Evolutionary conservation across 2,329 filamentous ascomycete species (phyloP).

Genomic region (Aspergillus clavatus): DNA sequence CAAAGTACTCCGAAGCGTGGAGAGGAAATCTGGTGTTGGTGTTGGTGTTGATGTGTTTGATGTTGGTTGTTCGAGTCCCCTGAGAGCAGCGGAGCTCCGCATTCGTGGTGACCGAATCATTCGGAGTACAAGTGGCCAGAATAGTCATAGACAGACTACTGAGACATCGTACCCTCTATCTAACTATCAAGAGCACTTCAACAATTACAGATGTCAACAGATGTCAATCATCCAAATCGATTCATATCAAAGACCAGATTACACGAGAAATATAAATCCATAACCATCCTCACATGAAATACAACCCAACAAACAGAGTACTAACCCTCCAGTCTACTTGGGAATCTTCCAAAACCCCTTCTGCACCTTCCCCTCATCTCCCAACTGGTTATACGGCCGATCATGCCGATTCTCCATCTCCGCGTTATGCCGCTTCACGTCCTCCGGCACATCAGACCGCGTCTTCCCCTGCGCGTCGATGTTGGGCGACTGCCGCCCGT

Average conservation of each 20-base stretch:
- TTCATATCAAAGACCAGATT: background rate
- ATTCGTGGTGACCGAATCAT: background rate
- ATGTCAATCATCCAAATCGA: too few species aligned
- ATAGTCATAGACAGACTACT: background rate
- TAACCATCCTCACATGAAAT: too few species aligned
- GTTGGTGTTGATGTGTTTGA: background rate
- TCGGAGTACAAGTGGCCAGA: background rate
- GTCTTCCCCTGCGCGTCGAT: slow-evolving; percentile 25
- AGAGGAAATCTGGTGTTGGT: too few species aligned
- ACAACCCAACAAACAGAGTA: background rate
- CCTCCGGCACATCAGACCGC: slow-evolving; percentile 25
- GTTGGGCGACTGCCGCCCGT: slow-evolving; percentile 27
- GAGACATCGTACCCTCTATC: background rate
- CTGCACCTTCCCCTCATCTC: slow-evolving; percentile 20
- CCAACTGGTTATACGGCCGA: slow-evolving; percentile 29
- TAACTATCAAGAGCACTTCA: background rate
- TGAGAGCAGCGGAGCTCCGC: background rate
- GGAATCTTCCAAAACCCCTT: slow-evolving; percentile 11
- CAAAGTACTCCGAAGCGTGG: too few species aligned
- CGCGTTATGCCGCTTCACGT: slow-evolving; percentile 33
- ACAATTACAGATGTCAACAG: background rate
- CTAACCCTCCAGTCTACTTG: background rate
- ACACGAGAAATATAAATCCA: too few species aligned
- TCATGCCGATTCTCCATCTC: slow-evolving; percentile 32
- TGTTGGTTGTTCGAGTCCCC: background rate